Conservation (phyloP, 169 alveolate species). For the Besnoitia besnoiti region DNA sequence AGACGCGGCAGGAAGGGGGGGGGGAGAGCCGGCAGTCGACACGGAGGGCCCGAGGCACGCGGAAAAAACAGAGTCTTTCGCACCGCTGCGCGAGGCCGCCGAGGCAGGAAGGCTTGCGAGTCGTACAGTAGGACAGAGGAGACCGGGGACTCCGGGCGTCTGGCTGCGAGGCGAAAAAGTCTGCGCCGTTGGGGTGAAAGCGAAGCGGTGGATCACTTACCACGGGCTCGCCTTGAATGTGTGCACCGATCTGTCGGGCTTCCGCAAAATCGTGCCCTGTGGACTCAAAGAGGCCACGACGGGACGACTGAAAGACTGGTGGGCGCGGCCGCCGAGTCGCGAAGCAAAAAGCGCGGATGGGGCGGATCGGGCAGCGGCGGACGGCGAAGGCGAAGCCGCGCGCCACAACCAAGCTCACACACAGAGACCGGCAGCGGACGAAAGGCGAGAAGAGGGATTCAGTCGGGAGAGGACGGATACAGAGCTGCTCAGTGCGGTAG, state of each 20-base stretch:
- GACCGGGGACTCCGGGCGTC: conserved; percentile 71
- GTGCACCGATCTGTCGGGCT: conserved; percentile 45
- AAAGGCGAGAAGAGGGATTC: not conserved
- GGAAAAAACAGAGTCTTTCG: not conserved
- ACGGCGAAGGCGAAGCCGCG: not conserved
- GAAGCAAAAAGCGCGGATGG: not conserved
- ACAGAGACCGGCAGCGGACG: not conserved
- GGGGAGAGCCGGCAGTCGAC: conserved; percentile 7
- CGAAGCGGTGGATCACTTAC: conserved; percentile 72
- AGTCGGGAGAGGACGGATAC: not conserved
- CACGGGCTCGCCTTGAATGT: conserved; percentile 79
- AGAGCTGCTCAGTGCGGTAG: not conserved
- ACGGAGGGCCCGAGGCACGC: not conserved
- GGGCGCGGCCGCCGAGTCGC: not conserved
- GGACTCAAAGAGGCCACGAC: conserved; percentile 62
- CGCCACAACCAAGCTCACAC: not conserved
- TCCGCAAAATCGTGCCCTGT: conserved; percentile 71
- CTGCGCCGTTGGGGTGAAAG: conserved; percentile 73
- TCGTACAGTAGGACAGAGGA: not conserved
- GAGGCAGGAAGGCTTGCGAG: not conserved
- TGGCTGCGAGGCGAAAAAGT: conserved; percentile 70
- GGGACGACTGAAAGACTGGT: not conserved
- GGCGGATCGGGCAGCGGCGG: not conserved
- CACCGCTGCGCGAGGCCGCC: not conserved
- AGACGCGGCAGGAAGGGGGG: not conserved